Evolutionary conservation across 768 basidiomycete species (phyloP).

Genomic region (Kwoniella sp.): DNA sequence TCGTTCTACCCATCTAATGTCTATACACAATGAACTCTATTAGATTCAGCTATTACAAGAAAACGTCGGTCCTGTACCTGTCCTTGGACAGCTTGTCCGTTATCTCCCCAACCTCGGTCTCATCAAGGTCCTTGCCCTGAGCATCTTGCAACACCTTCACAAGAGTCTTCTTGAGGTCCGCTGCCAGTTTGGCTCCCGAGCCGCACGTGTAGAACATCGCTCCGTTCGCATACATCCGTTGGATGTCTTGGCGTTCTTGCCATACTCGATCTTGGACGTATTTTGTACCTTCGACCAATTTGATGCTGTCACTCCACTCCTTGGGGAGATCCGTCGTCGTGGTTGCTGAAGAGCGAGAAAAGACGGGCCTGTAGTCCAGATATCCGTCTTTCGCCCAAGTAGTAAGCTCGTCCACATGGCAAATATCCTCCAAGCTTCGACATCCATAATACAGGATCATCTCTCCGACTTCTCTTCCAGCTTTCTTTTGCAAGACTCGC

Average conservation of each 20-base stretch:
- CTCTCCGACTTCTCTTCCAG: constrained; percentile 59
- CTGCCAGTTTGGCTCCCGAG: neutral
- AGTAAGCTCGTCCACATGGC: constrained; percentile 60
- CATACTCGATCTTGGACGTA: neutral
- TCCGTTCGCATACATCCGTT: neutral
- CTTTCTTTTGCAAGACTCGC: constrained; percentile 59
- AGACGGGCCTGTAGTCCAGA: neutral
- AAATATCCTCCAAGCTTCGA: constrained; percentile 57
- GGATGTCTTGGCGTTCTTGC: neutral
- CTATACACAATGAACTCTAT: too few relatives aligned
- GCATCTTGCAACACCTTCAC: neutral
- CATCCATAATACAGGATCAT: constrained; percentile 62
- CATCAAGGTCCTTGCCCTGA: constrained; percentile 6
- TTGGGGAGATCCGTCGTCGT: neutral
- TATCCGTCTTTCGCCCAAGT: constrained; percentile 59
- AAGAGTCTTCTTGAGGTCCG: neutral
- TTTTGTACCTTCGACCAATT: neutral
- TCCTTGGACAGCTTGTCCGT: neutral
- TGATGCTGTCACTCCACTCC: neutral
- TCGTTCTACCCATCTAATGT: neutral
- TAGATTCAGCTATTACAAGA: neutral
- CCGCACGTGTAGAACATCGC: neutral
- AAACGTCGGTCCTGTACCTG: neutral
- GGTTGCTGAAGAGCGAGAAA: neutral
- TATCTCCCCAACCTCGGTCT: neutral